Percentiles rank a stretch among this genome's conserved stretches.
Evolutionary conservation across 1,284 basidiomycete species (phyloP).

Genomic region (Trichosporon coremiiforme): DNA sequence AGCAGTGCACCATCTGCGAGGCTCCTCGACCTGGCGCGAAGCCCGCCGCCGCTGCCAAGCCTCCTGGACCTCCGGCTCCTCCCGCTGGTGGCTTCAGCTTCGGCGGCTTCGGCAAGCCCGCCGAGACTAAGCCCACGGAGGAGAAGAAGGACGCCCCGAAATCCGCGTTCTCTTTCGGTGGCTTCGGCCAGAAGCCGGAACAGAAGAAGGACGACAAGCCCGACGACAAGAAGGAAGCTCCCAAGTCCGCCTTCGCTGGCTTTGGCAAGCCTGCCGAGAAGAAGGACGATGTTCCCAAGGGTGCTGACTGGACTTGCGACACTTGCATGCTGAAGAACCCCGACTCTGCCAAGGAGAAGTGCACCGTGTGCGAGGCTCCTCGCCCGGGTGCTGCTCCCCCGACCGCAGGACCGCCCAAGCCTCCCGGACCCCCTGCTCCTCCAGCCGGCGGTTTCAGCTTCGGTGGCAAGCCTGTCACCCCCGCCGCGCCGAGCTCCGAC

Average conservation of each 20-base stretch:
- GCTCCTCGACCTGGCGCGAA: conserved; percentile 47
- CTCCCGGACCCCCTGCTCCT: conserved; percentile 18
- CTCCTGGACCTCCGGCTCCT: conserved; percentile 5
- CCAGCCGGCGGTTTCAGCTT: conserved; percentile 23
- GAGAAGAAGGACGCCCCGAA: conserved; percentile 3
- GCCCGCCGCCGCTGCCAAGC: conserved; percentile 20
- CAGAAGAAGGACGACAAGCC: neutral
- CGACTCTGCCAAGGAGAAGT: conserved; percentile 58
- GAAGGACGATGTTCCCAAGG: neutral
- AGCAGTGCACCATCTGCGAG: conserved; percentile 64
- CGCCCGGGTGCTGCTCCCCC: conserved; percentile 39
- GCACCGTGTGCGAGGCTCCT: conserved; percentile 61
- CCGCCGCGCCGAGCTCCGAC: neutral
- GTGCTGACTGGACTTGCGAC: conserved; percentile 59
- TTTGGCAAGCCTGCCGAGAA: conserved; percentile 12
- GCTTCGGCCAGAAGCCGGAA: conserved; percentile 11
- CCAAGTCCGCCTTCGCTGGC: neutral
- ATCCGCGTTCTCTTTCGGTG: conserved; percentile 14
- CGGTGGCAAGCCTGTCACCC: conserved; percentile 20
- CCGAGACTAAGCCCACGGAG: neutral
- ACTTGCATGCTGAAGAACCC: conserved; percentile 61
- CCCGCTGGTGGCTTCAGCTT: conserved; percentile 23
- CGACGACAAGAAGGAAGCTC: neutral
- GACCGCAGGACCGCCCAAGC: conserved; percentile 4
- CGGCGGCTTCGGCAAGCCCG: conserved; percentile 27